Evolutionary conservation across 164 flowering plant species (phyloP).

Genomic region (Annona cherimola): DNA sequence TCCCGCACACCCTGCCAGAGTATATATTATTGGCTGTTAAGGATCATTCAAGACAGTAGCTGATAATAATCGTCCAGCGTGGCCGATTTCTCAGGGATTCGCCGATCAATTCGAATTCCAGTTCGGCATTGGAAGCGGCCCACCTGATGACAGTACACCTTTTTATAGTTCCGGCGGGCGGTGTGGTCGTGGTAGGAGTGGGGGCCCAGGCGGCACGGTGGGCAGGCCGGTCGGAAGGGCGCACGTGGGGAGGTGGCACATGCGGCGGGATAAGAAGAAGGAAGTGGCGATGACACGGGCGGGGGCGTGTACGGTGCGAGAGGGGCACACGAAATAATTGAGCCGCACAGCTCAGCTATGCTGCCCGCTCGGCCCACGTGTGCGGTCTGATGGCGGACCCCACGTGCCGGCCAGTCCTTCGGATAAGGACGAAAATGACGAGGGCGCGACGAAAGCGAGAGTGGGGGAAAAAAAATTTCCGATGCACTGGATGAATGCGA

Average conservation of each 20-base stretch:
- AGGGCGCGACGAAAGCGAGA: neutral
- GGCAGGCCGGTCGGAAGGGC: neutral
- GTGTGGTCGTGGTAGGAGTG: neutral
- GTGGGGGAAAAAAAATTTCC: neutral
- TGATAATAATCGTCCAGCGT: neutral
- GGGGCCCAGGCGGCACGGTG: neutral
- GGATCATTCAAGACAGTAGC: no score
- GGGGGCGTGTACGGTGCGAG: conserved; percentile 29
- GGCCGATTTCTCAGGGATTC: neutral
- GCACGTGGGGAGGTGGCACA: conserved; percentile 21
- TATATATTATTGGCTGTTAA: no score
- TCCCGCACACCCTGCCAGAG: no score
- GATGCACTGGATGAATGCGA: neutral
- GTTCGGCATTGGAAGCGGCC: neutral
- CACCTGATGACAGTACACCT: neutral
- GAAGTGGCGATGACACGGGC: conserved; percentile 19
- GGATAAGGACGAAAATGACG: conserved; percentile 7
- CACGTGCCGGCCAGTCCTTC: conserved; percentile 9
- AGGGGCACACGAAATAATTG: conserved; percentile 22
- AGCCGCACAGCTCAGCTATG: conserved; percentile 3
- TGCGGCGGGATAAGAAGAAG: no score
- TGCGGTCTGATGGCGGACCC: conserved; percentile 22
- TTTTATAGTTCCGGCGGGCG: neutral
- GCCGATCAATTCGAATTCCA: neutral
- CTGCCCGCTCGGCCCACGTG: conserved; percentile 30